Evolutionary conservation across 2,329 filamentous ascomycete genomes (phyloP), one percentile per base, ranked within the genome.

Genomic region (Thelonectria olida): DNA sequence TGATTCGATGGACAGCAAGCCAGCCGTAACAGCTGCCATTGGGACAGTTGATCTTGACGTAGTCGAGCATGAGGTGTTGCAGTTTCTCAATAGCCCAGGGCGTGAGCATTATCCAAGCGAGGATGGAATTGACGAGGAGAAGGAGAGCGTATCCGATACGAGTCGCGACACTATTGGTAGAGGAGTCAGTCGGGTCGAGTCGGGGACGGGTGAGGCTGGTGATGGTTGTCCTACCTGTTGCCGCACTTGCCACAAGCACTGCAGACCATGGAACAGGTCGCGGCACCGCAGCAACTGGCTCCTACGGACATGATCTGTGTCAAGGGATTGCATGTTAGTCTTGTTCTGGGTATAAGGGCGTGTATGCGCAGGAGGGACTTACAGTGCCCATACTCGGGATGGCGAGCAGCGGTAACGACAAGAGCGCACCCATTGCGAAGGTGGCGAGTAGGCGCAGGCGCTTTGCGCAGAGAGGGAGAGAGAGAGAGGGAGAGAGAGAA

Each of bases 21-120:
- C 96, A 99, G 69, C 96, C 96, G 75, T 96, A 92, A 76, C 96
- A 99, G 74, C 95, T 87, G 69, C 95, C 92, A 50, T 92, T 94
- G 25, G 92, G 90, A 76, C 96, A 99, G 73, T 91, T 90, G 74
- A 99, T 97, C 73, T 93, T 93, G 82, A 99, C 94, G 75, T 97
- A 98, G 79, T 98, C 93, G 67, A 99, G 85, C 12, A 93, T 96
- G 55, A 98, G 84, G 67, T 96, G 88, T 79, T 98, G 90, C 6
- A 99, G 85, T 77, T 98, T 98, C 73, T 97, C 92, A 75, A 99
- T 92, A 31, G 96, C 96, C 96, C 96, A 99, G 54, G 93, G 92
- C 20, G 96, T 99, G 81, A 99, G 93, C 93, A 98, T 97, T 70
- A 99, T 92, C 96, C 96, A 99, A 34, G 96, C 95, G 52, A 98